Conservation (phyloP, 108 stramenopile genomes). For the Cyclotella sp. region DNA sequence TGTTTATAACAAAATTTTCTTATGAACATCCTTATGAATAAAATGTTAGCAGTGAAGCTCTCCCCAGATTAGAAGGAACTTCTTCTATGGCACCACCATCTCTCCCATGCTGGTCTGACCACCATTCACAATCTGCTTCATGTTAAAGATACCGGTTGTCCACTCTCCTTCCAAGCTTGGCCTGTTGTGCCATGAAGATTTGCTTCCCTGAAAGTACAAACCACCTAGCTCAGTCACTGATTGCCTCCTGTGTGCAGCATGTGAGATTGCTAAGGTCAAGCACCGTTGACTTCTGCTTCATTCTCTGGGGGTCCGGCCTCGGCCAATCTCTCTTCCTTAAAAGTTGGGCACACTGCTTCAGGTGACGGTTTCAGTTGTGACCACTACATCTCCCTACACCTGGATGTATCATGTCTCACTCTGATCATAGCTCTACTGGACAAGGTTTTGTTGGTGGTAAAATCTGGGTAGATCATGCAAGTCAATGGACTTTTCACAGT, state of each 20-base stretch:
- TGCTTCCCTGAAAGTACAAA: too few relatives aligned
- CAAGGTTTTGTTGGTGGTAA: not conserved
- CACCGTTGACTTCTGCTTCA: not conserved
- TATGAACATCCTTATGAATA: too few relatives aligned
- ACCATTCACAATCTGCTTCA: not conserved
- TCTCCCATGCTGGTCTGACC: not conserved
- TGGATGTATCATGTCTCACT: constrained; percentile 6
- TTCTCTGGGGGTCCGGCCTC: not conserved
- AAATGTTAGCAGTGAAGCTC: too few relatives aligned
- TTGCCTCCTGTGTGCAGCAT: too few relatives aligned
- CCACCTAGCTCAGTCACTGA: too few relatives aligned
- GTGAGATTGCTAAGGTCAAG: not conserved
- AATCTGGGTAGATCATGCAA: not conserved
- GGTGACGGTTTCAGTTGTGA: constrained; percentile 47
- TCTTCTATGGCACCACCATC: not conserved
- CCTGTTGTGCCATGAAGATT: not conserved
- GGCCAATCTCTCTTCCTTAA: not conserved
- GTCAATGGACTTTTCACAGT: not conserved
- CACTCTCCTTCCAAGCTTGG: not conserved
- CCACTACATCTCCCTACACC: constrained; percentile 35
- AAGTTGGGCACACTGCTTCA: constrained; percentile 8
- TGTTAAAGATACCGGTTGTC: not conserved
- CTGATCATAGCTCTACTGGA: constrained; percentile 15
- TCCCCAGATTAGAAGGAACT: not conserved
- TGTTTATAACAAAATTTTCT: too few relatives aligned